A percentile compares a stretch with the other conserved stretches of the same genome.
Evolutionary conservation across 768 basidiomycete species (phyloP).

Genomic region (Leccinum disarticulatum): DNA sequence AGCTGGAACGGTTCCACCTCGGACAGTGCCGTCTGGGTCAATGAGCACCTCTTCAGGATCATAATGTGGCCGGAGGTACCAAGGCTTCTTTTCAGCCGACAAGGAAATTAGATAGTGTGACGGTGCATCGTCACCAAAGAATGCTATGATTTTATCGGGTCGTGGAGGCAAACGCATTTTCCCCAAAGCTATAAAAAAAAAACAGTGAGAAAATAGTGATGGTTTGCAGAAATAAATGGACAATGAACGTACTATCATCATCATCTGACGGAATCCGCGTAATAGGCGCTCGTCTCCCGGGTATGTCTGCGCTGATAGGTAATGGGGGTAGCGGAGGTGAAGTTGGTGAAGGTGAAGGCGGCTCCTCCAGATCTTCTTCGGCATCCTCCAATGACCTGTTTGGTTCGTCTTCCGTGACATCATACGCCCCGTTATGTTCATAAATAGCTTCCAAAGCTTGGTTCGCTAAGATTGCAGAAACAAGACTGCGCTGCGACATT

Average conservation of each 20-base stretch:
- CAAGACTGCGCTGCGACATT: conserved; percentile 41
- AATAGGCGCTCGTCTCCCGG: background rate
- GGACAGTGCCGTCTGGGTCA: conserved; percentile 60
- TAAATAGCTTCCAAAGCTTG: conserved; percentile 21
- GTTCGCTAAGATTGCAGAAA: conserved; percentile 26
- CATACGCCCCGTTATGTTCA: conserved; percentile 11
- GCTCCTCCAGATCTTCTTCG: conserved; percentile 4
- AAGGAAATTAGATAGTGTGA: conserved; percentile 40
- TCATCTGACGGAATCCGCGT: conserved; percentile 11
- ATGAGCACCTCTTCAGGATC: conserved; percentile 57
- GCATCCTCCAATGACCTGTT: conserved; percentile 13
- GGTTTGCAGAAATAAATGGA: background rate
- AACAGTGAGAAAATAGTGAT: conserved; percentile 3
- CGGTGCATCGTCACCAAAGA: conserved; percentile 55
- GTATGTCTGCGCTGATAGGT: conserved; percentile 13
- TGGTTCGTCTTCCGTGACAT: conserved; percentile 12
- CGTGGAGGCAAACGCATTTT: conserved; percentile 20
- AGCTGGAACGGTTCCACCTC: conserved; percentile 60
- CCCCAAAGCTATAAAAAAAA: conserved; percentile 14
- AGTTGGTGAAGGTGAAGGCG: background rate
- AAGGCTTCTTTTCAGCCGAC: conserved; percentile 47
- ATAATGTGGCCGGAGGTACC: conserved; percentile 61
- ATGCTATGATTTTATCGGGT: conserved; percentile 44
- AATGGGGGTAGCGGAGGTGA: conserved; percentile 11
- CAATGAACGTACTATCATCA: conserved; percentile 15